phyloP scores from a whole-genome alignment of 768 basidiomycete species.

The Lyophyllum atratum region DNA sequence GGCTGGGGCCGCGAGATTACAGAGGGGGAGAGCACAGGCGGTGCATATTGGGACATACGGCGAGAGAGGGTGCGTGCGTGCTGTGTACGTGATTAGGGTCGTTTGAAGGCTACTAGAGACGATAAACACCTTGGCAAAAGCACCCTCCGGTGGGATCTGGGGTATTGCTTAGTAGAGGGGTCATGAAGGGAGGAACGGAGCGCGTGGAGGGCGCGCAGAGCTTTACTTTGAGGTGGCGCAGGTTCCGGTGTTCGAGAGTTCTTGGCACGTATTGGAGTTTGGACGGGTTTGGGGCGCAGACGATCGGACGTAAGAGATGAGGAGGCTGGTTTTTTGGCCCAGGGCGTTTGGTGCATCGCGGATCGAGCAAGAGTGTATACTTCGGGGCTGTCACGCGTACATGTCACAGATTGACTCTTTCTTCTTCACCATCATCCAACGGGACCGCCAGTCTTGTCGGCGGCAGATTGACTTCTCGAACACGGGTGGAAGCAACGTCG shows the following conservation, averaged over 20 bases:
- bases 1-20: slow-evolving; percentile 54
- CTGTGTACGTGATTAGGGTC: slow-evolving; percentile 30
- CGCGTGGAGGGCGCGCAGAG: slow-evolving; percentile 48
- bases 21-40: slow-evolving; percentile 64
- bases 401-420: not conserved
- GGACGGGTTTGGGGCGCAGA: slow-evolving; percentile 36
- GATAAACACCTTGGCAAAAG: slow-evolving; percentile 61
- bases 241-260: slow-evolving; percentile 29
- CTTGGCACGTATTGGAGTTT: slow-evolving; percentile 29
- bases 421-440: too few species aligned
- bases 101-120: not conserved
- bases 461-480: too few species aligned
- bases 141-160: slow-evolving; percentile 64
- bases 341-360: slow-evolving; percentile 42
- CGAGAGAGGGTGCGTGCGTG: slow-evolving; percentile 60
- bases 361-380: not conserved
- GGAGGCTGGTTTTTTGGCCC: slow-evolving; percentile 35
- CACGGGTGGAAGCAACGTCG: too few species aligned
- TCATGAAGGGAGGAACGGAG: slow-evolving; percentile 41
- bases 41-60: slow-evolving; percentile 54
- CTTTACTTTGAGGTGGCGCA: slow-evolving; percentile 45
- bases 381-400: not conserved
- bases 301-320: slow-evolving; percentile 61
- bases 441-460: too few species aligned
- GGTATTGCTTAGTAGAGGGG: slow-evolving; percentile 29